Percentiles rank a stretch among this genome's conserved stretches.
Conservation (phyloP, 805 yeast genomes). For the Ogataea salicorniae region DNA sequence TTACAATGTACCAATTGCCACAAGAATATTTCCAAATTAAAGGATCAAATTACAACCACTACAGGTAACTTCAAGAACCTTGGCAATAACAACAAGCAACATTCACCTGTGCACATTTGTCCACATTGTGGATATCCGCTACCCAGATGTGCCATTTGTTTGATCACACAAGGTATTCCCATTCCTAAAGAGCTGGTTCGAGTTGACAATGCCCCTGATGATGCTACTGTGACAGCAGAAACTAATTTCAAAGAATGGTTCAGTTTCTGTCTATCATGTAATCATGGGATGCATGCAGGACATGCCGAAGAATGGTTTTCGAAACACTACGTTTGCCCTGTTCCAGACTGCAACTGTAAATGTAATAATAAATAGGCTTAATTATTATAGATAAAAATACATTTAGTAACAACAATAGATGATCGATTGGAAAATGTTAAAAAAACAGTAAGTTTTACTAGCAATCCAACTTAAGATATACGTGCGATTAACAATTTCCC, state of each 20-base stretch:
- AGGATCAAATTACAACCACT: not conserved
- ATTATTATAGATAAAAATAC: not conserved
- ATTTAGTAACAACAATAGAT: not conserved
- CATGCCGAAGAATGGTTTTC: constrained; percentile 97
- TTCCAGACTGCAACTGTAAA: constrained; percentile 83
- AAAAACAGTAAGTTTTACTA: not conserved
- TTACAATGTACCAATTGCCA: constrained; percentile 82
- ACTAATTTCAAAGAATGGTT: constrained; percentile 72
- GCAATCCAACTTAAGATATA: too few species aligned
- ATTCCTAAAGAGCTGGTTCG: constrained; percentile 38
- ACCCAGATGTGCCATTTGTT: constrained; percentile 88
- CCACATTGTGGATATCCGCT: constrained; percentile 84
- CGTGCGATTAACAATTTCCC: too few species aligned
- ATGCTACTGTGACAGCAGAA: constrained; percentile 26
- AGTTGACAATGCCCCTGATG: constrained; percentile 19
- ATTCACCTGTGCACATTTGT: constrained; percentile 36
- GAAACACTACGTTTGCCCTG: constrained; percentile 84
- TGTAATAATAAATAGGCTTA: constrained; percentile 49
- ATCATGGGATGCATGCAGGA: constrained; percentile 91
- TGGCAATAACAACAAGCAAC: constrained; percentile 5
- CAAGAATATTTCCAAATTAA: constrained; percentile 50
- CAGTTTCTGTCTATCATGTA: constrained; percentile 84
- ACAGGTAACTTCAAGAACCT: constrained; percentile 4
- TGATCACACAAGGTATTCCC: constrained; percentile 70
- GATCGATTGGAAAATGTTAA: too few species aligned